Evolutionary conservation across 345 rosid genomes (phyloP).

Genomic region (Mercurialis annua): DNA sequence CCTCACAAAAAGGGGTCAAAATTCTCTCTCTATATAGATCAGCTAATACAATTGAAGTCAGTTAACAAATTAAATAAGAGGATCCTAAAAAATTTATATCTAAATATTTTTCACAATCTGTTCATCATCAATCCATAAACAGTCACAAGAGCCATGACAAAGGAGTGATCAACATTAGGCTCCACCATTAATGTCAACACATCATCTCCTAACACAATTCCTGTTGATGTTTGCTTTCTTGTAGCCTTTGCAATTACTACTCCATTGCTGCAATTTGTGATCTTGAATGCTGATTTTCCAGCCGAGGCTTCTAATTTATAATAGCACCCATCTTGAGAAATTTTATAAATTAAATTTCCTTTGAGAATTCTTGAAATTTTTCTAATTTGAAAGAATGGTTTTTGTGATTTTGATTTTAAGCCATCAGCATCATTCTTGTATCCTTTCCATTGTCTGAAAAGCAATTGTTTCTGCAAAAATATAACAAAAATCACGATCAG

Average conservation of each 20-base stretch:
- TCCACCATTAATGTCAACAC: conserved; percentile 40
- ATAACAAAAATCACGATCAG: not conserved
- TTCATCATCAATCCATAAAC: conserved; percentile 36
- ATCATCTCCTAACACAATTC: conserved; percentile 40
- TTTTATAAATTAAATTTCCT: not conserved
- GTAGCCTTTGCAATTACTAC: conserved; percentile 27
- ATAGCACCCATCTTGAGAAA: conserved; percentile 6
- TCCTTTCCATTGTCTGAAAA: conserved; percentile 23
- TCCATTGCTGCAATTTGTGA: conserved; percentile 8
- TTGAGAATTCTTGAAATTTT: conserved; percentile 1
- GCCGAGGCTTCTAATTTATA: conserved; percentile 17
- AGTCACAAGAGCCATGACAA: conserved; percentile 34
- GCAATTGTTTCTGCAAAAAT: conserved; percentile 15
- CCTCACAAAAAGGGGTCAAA: not conserved
- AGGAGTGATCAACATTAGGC: conserved; percentile 28
- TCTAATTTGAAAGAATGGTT: conserved; percentile 17
- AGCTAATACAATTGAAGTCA: not conserved
- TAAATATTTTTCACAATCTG: conserved; percentile 21
- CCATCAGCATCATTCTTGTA: conserved; percentile 28
- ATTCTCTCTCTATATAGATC: not conserved
- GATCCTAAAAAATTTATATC: not conserved
- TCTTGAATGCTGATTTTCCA: conserved; percentile 27
- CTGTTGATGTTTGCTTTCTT: conserved; percentile 33
- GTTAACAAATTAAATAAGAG: not conserved
- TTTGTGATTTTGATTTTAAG: conserved; percentile 1